Evolutionary conservation across 1,284 basidiomycete genomes (phyloP), one percentile per base, ranked within the genome.

Genomic region (Meira miltonrushii): DNA sequence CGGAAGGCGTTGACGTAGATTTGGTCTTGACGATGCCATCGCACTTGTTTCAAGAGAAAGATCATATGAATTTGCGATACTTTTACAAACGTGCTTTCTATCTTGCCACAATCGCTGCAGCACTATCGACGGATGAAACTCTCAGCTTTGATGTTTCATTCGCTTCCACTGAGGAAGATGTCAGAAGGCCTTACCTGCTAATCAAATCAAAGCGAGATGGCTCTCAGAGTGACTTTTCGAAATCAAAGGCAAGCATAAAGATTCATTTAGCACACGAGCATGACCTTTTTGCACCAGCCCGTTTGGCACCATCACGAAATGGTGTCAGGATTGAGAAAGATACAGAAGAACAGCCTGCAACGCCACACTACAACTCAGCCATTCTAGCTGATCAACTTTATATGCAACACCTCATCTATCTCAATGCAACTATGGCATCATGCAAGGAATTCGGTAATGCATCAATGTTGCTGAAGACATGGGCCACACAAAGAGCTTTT

Each of bases 31-130:
- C 71, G 19, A 73, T 79, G 77, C 64, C 62, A 2, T 70, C 91
- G 86, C 74, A 70, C 47, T 80, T 96, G 25, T 92, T 98, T 72
- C 91, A 95, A 80, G 89, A 93, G 68, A 98, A 97, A 78, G 94
- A 98, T 76, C 90, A 92, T 67, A 81, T 92, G 57, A 89, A 93
- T 74, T 85, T 86, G 39, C 85, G 95, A 17, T 93, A 90, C 79
- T 93, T 94, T 75, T 88, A 94, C 78, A 98, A 98, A 79, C 83
- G 90, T 46, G 88, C 90, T 0, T 93, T 88, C 77, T 99, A 92
- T 79, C 84, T 97, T 12, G 88, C 92, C 8, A 84, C 85, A 2
- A 81, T 98, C 54, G 89, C 88, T 2, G 82, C 85, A 9, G 84
- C 85, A 0, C 78, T 96, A 15, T 51, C 62, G 21, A 21, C 15